Conservation (phyloP, 257 asterid genomes). For the Nicotiana knightiana region DNA sequence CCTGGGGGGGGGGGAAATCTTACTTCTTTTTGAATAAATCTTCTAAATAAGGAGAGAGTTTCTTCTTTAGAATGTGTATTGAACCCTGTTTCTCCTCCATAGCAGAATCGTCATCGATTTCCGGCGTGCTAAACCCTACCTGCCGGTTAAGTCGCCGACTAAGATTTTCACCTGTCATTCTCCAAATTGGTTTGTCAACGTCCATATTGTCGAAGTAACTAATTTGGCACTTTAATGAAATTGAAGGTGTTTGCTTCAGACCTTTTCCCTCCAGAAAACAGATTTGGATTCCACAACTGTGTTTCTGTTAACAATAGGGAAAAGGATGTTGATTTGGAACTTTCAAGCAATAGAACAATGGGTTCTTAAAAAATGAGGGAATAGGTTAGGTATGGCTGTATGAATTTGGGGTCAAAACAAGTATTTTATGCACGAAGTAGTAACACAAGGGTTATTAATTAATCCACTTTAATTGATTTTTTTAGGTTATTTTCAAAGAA, state of each 20-base stretch:
- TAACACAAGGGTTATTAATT: no score
- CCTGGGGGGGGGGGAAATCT: not conserved
- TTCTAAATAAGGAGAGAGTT: not conserved
- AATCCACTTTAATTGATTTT: no score
- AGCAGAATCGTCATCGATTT: not conserved
- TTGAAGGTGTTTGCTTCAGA: not conserved
- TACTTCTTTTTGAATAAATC: not conserved
- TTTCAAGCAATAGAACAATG: not conserved
- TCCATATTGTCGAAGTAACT: not conserved
- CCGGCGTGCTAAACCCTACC: not conserved
- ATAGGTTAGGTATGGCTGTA: not conserved
- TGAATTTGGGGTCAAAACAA: no score
- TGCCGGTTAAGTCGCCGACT: not conserved
- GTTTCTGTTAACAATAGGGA: no score
- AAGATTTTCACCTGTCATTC: not conserved
- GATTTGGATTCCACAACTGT: not conserved
- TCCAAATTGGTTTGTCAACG: not conserved
- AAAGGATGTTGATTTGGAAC: no score
- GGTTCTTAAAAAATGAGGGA: no score
- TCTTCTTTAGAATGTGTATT: not conserved
- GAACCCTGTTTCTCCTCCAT: not conserved
- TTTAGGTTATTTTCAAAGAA: no score
- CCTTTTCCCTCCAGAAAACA: not conserved
- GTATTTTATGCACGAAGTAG: not conserved
- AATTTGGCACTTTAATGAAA: no score